phyloP scores from a whole-genome alignment of 108 stramenopile genomes.

The Fragilaria crotonensis region DNA sequence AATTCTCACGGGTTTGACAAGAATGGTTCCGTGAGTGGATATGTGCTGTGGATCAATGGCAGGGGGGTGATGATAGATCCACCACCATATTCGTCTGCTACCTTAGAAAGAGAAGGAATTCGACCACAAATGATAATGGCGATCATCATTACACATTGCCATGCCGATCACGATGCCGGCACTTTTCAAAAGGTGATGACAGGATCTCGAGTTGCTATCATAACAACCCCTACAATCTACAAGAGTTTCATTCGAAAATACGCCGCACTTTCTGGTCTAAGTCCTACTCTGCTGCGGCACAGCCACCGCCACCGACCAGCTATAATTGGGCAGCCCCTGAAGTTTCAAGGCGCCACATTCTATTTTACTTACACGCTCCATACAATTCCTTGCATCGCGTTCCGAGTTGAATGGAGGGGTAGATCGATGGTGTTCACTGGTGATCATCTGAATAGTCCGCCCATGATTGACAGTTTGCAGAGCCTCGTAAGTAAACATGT shows the following conservation, averaged over 20 bases:
- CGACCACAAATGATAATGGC: slow-evolving; percentile 83
- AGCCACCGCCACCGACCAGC: slow-evolving; percentile 83
- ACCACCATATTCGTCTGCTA: slow-evolving; percentile 85
- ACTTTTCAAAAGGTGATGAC: slow-evolving; percentile 91
- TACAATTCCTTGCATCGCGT: slow-evolving; percentile 88
- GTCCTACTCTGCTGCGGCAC: slow-evolving; percentile 65
- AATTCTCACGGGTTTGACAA: slow-evolving; percentile 93
- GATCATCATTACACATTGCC: slow-evolving; percentile 90
- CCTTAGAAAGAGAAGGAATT: slow-evolving; percentile 80
- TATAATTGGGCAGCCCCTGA: slow-evolving; percentile 80
- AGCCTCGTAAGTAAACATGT: slow-evolving; percentile 28
- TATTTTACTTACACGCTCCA: slow-evolving; percentile 90
- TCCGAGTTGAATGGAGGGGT: slow-evolving; percentile 85
- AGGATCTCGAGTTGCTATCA: slow-evolving; percentile 80
- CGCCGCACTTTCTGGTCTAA: slow-evolving; percentile 81
- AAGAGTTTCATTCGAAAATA: slow-evolving; percentile 94
- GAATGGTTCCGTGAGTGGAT: slow-evolving; percentile 88
- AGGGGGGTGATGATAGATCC: slow-evolving; percentile 94
- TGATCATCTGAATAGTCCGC: slow-evolving; percentile 89
- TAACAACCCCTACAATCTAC: slow-evolving; percentile 91
- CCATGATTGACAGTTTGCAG: slow-evolving; percentile 53
- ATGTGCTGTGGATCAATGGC: slow-evolving; percentile 94
- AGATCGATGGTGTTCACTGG: slow-evolving; percentile 88
- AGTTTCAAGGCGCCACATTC: slow-evolving; percentile 83
- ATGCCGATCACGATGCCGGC: slow-evolving; percentile 94